Percentiles rank a stretch among this genome's conserved stretches.
Conservation (phyloP, 176 grass and related monocot species). For the Lolium multiflorum region DNA sequence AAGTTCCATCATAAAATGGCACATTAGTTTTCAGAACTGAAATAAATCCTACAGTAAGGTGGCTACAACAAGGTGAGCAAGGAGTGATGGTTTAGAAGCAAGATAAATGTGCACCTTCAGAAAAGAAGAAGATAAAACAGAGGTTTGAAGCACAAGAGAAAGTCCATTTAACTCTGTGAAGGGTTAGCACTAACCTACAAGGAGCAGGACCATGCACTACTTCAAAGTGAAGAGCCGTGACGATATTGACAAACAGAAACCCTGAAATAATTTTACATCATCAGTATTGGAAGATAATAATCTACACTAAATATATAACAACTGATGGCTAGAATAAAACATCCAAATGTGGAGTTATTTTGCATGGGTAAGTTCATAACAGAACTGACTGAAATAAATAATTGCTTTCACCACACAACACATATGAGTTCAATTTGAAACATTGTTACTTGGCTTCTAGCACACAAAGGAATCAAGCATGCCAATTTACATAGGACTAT, state of each 20-base stretch:
- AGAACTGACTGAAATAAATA: neutral
- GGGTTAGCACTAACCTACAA: slow-evolving; percentile 47
- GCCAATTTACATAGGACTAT: neutral
- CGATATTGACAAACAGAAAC: slow-evolving; percentile 18
- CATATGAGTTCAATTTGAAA: slow-evolving; percentile 24
- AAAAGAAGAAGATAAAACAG: neutral
- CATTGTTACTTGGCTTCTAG: slow-evolving; percentile 1
- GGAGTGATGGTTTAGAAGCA: neutral
- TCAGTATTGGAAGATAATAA: slow-evolving; percentile 31
- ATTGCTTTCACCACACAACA: neutral
- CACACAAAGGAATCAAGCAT: neutral
- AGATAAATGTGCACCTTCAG: neutral
- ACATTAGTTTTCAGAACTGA: neutral
- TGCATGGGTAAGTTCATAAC: neutral
- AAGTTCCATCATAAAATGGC: neutral
- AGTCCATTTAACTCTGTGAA: slow-evolving; percentile 21
- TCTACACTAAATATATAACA: neutral
- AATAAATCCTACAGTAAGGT: neutral
- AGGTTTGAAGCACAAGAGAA: slow-evolving; percentile 3
- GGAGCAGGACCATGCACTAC: slow-evolving; percentile 27
- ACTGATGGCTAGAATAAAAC: slow-evolving; percentile 10
- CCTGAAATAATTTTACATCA: slow-evolving; percentile 39
- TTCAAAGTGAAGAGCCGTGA: slow-evolving; percentile 3
- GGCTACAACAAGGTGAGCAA: neutral
- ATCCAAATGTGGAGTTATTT: neutral